phyloP scores from a whole-genome alignment of 805 yeast species.

The Lachancea mirantina region DNA sequence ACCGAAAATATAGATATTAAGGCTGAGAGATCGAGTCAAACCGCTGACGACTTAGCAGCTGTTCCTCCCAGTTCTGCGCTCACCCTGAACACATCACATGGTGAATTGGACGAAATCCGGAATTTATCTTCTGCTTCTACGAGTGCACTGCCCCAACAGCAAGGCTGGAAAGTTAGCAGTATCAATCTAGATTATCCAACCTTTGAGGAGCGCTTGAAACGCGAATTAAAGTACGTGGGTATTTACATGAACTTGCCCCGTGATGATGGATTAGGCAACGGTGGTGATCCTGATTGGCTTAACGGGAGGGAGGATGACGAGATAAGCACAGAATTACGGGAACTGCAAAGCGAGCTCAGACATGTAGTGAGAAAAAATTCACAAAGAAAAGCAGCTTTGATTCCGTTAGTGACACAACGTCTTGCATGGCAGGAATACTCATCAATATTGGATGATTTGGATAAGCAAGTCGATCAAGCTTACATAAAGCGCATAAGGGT shows the following conservation, averaged over 20 bases:
- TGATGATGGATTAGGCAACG: conserved; percentile 24
- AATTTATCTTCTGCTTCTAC: conserved; percentile 18
- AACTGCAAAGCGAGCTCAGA: conserved; percentile 60
- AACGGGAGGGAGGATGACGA: conserved; percentile 88
- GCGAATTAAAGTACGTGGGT: conserved; percentile 87
- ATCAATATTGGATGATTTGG: conserved; percentile 85
- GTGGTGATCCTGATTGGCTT: conserved; percentile 54
- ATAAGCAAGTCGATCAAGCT: conserved; percentile 94
- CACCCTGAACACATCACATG: conserved; percentile 20
- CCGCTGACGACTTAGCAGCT: conserved; percentile 21
- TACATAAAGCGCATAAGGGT: conserved; percentile 76
- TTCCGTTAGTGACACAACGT: conserved; percentile 76
- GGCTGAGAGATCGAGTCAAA: conserved; percentile 22
- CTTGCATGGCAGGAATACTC: conserved; percentile 92
- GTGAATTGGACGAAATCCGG: conserved; percentile 12
- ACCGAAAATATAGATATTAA: conserved; percentile 11
- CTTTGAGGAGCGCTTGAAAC: conserved; percentile 78
- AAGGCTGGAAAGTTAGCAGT: conserved; percentile 41
- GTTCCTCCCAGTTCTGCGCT: conserved; percentile 11
- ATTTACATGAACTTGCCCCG: conserved; percentile 58
- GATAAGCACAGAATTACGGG: conserved; percentile 74
- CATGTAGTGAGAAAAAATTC: conserved; percentile 57
- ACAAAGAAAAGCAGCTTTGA: conserved; percentile 53
- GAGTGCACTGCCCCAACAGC: conserved; percentile 35
- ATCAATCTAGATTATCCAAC: conserved; percentile 60